Base-by-base conservation (phyloP, 2,329 filamentous ascomycete genomes). In the Cercospora sp. region DNA sequence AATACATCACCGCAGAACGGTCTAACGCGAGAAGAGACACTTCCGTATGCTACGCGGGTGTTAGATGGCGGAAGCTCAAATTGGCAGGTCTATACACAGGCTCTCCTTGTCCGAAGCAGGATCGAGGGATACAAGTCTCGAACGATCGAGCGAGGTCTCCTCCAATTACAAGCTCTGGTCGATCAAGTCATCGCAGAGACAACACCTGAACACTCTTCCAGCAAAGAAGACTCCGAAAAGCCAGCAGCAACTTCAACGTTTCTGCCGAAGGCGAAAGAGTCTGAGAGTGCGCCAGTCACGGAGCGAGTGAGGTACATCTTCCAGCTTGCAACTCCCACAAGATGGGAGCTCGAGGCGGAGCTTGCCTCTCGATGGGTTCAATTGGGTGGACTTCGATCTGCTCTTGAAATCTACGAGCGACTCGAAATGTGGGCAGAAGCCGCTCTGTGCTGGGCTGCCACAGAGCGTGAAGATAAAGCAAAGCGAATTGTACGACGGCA, bases 1-100 rank as follows among this genome's bases (percentile, higher is more conserved):
- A 97, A 98, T 75, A 93, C 92, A 0, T 91, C 93, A 0, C 93
- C 95, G 0, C 85, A 89, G 0, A 91, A 98, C 77, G 90, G 91
- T 0, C 83, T 99, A 0, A 98, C 94, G 0, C 87, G 93, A n/a
- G 94, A 98, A 80, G 93, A 98, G 77, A 94, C 96, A 4, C 81
- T 96, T 0, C 95, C 95, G 0, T 99, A 94, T 77, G 95, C 95
- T 0, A 90, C 90, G 1, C 88, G 95, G 48, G 95, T 98, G 0
- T 85, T 99, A 1, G 87, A 91, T 8, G 93, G 95, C 69, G 94
- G 94, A 73, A 91, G 91, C 57, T 94, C 93, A 0, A 99, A 98
- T 79, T 99, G 95, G 95, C 95, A 98, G 78, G 90, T 97, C 36
- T 98, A 98, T 77, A 97, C 95, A 0, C 94, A 98, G 77, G 95